phyloP scores from a whole-genome alignment of 805 yeast species.

The Scheffersomyces lignosus region DNA sequence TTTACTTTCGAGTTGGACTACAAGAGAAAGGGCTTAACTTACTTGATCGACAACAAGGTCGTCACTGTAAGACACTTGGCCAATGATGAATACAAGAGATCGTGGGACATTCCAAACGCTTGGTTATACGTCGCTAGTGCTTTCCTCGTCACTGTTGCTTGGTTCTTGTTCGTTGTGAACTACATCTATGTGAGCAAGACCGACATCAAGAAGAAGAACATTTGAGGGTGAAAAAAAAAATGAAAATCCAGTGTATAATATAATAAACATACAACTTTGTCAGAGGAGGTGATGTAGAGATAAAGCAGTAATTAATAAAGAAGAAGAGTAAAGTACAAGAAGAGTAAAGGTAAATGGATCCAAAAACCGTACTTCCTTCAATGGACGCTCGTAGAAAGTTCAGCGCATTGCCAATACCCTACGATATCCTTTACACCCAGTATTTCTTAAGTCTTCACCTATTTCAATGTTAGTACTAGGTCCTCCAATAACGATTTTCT shows the following conservation, averaged over 20 bases:
- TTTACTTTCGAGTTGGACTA: conserved; percentile 82
- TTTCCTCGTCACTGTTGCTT: conserved; percentile 64
- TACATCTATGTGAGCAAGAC: conserved; percentile 48
- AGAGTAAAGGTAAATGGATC: background rate
- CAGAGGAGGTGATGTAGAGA: background rate
- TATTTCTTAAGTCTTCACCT: too few species aligned
- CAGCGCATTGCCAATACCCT: too few species aligned
- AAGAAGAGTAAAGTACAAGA: background rate
- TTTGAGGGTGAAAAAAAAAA: conserved; percentile 1
- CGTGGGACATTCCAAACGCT: conserved; percentile 90
- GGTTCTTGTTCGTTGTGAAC: conserved; percentile 74
- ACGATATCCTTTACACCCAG: too few species aligned
- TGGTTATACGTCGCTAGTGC: conserved; percentile 87
- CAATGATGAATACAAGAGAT: conserved; percentile 89
- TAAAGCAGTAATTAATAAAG: background rate
- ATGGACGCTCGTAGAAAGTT: background rate
- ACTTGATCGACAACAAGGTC: conserved; percentile 60
- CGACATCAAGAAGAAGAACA: conserved; percentile 27
- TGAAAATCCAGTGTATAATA: background rate
- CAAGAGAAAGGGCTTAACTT: conserved; percentile 73
- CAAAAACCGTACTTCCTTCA: background rate
- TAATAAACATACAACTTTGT: background rate
- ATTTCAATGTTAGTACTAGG: too few species aligned
- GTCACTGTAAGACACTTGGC: conserved; percentile 92
- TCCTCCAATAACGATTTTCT: background rate